phyloP scores from a whole-genome alignment of 345 rosid species.

The Euphorbia pulcherrima region DNA sequence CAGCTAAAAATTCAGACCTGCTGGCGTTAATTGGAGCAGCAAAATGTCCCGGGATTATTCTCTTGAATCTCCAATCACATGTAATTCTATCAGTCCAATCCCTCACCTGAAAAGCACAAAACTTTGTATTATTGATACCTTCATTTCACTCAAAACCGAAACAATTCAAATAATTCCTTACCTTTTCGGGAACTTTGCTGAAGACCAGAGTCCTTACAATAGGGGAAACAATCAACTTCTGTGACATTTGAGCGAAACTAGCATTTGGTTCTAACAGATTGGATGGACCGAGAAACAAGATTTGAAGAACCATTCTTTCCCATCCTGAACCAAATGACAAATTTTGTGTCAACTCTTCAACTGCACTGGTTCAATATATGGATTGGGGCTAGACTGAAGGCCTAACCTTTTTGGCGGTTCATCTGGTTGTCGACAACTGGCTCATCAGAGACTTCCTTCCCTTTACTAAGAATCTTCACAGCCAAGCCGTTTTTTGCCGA shows the following conservation, averaged over 20 bases:
- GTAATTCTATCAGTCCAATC: slow-evolving; percentile 89
- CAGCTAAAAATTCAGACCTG: slow-evolving; percentile 79
- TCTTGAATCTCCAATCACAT: slow-evolving; percentile 83
- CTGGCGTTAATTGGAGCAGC: slow-evolving; percentile 81
- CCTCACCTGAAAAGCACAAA: slow-evolving; percentile 50
- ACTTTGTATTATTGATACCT: slow-evolving; percentile 8
- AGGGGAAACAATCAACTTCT: slow-evolving; percentile 90
- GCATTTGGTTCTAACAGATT: slow-evolving; percentile 92
- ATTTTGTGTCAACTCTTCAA: slow-evolving; percentile 1
- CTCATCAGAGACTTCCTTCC: slow-evolving; percentile 73
- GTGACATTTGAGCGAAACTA: slow-evolving; percentile 90
- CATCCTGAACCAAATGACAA: slow-evolving; percentile 56
- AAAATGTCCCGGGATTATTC: slow-evolving; percentile 95
- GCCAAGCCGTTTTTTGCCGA: slow-evolving; percentile 94
- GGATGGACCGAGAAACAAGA: slow-evolving; percentile 88
- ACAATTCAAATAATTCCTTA: slow-evolving; percentile 27
- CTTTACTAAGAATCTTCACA: slow-evolving; percentile 87
- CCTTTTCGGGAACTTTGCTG: slow-evolving; percentile 98
- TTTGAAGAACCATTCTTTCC: slow-evolving; percentile 99
- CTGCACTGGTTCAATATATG: background rate
- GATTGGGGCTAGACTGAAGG: slow-evolving; percentile 11
- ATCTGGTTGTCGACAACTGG: slow-evolving; percentile 66
- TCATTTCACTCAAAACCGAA: background rate
- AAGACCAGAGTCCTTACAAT: slow-evolving; percentile 90
- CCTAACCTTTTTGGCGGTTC: slow-evolving; percentile 72